Conservation (phyloP, 805 yeast species). For the Dipodascus albidus region DNA sequence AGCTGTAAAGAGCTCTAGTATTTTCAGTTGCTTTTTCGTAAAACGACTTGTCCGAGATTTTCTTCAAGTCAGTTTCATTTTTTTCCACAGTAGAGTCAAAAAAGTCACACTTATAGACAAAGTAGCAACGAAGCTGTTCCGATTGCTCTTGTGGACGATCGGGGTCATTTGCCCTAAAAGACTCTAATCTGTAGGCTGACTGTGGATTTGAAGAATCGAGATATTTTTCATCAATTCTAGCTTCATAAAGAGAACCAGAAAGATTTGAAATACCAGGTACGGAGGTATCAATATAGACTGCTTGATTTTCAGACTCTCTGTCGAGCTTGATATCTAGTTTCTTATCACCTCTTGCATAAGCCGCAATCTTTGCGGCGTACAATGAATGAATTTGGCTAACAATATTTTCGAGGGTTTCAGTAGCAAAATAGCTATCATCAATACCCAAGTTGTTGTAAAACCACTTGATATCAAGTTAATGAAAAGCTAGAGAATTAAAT, state of each 20-base stretch:
- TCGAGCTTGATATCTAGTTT: conserved; percentile 64
- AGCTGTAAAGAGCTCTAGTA: conserved; percentile 68
- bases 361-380: conserved; percentile 88
- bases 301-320: conserved; percentile 73
- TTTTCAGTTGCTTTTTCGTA: conserved; percentile 64
- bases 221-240: conserved; percentile 70
- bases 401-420: conserved; percentile 69
- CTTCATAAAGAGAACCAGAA: conserved; percentile 46
- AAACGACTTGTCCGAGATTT: conserved; percentile 72
- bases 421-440: conserved; percentile 84
- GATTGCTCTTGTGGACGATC: conserved; percentile 13
- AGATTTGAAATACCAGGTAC: conserved; percentile 37
- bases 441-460: conserved; percentile 81
- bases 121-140: conserved; percentile 51
- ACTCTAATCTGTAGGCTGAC: conserved; percentile 57
- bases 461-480: conserved; percentile 47
- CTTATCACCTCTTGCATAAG: conserved; percentile 51
- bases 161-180: conserved; percentile 47
- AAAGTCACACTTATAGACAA: conserved; percentile 69
- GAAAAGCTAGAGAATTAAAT: background rate
- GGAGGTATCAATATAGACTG: conserved; percentile 78
- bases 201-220: conserved; percentile 31
- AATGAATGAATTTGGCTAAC: conserved; percentile 78
- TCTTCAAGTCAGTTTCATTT: conserved; percentile 41
- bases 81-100: conserved; percentile 21